These are phyloP conservation scores for Penicillium sp. DNA, from an alignment of 2,329 filamentous ascomycete species.

Conservation along the genomic window DNA sequence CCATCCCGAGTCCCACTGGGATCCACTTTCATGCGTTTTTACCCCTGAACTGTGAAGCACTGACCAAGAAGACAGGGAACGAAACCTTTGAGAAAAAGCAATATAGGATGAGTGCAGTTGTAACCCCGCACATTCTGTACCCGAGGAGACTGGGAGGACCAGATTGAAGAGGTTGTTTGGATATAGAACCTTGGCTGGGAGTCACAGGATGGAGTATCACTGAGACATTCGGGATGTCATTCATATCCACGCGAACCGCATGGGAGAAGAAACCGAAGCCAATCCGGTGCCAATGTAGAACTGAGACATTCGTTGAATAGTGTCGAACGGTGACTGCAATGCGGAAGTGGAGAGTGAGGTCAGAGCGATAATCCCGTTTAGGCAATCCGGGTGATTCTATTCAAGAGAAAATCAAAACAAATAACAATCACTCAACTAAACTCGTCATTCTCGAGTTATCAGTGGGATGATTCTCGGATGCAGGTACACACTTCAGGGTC, in stretches of 20 bases:
- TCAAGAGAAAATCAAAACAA: too few relatives aligned
- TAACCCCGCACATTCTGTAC: constrained; percentile 14
- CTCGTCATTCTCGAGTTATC: too few relatives aligned
- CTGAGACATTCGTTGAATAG: constrained; percentile 15
- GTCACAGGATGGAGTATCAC: not conserved
- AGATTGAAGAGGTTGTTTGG: too few relatives aligned
- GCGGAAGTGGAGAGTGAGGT: too few relatives aligned
- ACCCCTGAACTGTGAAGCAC: constrained; percentile 23
- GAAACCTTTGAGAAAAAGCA: constrained; percentile 10
- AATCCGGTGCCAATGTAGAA: too few relatives aligned
- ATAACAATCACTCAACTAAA: too few relatives aligned
- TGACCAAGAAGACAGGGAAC: constrained; percentile 15
- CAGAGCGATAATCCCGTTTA: constrained; percentile 1
- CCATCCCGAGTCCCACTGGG: constrained; percentile 14
- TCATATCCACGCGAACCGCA: constrained; percentile 5
- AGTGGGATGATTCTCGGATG: constrained; percentile 18
- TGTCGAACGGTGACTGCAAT: constrained; percentile 9
- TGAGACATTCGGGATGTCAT: not conserved
- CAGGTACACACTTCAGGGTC: constrained; percentile 16
- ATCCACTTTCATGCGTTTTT: constrained; percentile 20
- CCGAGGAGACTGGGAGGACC: too few relatives aligned
- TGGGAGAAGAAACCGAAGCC: constrained; percentile 8
- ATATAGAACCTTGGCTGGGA: too few relatives aligned
- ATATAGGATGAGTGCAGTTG: constrained; percentile 1
- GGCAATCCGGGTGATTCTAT: not conserved